Evolutionary conservation across 805 yeast species (phyloP).

Genomic region (Pichia paraexigua): DNA sequence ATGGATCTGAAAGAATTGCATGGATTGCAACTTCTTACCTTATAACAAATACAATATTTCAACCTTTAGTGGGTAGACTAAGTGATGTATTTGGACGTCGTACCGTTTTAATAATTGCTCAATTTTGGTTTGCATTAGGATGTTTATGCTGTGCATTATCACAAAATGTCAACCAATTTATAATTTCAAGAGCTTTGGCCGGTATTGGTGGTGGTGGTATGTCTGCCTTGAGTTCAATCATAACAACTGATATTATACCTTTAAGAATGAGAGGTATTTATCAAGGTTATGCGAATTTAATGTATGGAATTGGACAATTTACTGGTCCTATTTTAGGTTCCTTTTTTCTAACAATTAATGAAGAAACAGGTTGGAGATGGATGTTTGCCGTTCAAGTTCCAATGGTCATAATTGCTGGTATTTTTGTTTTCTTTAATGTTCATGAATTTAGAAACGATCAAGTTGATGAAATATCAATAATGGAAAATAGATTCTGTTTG

Average conservation of each 20-base stretch:
- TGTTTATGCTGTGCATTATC: constrained; percentile 36
- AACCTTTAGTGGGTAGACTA: constrained; percentile 64
- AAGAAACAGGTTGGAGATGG: constrained; percentile 36
- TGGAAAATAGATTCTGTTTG: constrained; percentile 24
- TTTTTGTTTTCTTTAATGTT: constrained; percentile 23
- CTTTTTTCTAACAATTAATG: constrained; percentile 26
- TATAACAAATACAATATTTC: constrained; percentile 64
- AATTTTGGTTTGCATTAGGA: constrained; percentile 38
- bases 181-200: constrained; percentile 44
- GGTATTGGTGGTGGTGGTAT: constrained; percentile 57
- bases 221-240: constrained; percentile 41
- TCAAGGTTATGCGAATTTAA: constrained; percentile 41
- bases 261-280: constrained; percentile 44
- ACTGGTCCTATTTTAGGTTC: constrained; percentile 40
- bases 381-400: constrained; percentile 38
- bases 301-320: constrained; percentile 33
- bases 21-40: constrained; percentile 74
- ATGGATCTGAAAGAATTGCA: constrained; percentile 41
- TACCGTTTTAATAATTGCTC: constrained; percentile 35
- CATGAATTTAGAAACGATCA: constrained; percentile 26
- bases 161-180: constrained; percentile 35
- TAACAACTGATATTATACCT: constrained; percentile 49
- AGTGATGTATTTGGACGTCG: constrained; percentile 59
- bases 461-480: constrained; percentile 13
- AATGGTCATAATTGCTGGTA: constrained; percentile 24